phyloP scores from a whole-genome alignment of 192 early-diverging fungal species.

The Dissophora globulifera region DNA sequence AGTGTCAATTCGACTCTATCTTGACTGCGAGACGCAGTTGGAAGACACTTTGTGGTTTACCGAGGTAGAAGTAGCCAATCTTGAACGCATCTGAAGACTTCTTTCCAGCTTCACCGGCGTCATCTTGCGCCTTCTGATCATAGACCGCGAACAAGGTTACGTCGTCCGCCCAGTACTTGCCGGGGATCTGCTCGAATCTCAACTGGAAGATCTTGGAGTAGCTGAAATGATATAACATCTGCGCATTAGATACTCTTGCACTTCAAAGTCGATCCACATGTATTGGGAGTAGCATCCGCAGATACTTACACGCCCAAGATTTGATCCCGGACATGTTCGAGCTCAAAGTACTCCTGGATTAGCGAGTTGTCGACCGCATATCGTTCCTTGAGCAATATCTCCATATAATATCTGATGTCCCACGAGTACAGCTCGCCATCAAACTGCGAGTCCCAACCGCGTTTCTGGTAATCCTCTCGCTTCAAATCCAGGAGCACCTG shows the following conservation, averaged over 20 bases:
- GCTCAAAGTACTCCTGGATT: slow-evolving; percentile 81
- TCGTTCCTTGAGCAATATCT: slow-evolving; percentile 74
- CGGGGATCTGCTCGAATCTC: slow-evolving; percentile 70
- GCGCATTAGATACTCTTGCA: too few species aligned
- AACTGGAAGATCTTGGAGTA: slow-evolving; percentile 81
- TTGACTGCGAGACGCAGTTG: too few species aligned
- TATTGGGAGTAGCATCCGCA: too few species aligned
- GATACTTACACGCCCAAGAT: slow-evolving; percentile 46
- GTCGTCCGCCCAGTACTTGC: slow-evolving; percentile 79
- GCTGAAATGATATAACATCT: slow-evolving; percentile 54
- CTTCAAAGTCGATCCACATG: too few species aligned
- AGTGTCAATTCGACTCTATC: not conserved
- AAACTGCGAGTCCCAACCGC: slow-evolving; percentile 60
- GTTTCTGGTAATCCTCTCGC: slow-evolving; percentile 56
- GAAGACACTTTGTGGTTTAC: slow-evolving; percentile 19
- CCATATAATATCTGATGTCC: slow-evolving; percentile 82
- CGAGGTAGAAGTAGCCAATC: slow-evolving; percentile 49
- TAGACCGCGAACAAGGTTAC: slow-evolving; percentile 82
- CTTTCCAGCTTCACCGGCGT: slow-evolving; percentile 18
- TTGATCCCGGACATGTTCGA: slow-evolving; percentile 67
- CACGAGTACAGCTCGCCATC: slow-evolving; percentile 74
- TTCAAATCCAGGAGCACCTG: slow-evolving; percentile 71
- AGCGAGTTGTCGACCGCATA: slow-evolving; percentile 82
- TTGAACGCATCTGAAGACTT: slow-evolving; percentile 26
- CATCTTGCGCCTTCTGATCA: slow-evolving; percentile 67